These are phyloP conservation scores for Misopates orontium DNA, from an alignment of 257 asterid genomes.

Conservation along the genomic window DNA sequence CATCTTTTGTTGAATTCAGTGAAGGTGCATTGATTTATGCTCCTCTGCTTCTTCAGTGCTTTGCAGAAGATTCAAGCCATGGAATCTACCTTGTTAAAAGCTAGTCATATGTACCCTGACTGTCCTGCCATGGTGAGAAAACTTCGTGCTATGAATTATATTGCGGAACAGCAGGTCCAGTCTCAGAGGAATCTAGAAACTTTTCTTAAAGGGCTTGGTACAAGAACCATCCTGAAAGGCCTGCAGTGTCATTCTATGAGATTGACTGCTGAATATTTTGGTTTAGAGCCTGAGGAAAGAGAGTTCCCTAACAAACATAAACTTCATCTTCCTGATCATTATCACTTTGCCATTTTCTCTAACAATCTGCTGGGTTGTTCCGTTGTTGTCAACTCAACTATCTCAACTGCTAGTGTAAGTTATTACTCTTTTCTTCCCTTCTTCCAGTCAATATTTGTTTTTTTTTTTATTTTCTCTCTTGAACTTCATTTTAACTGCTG, in stretches of 20 bases:
- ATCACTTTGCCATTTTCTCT: slow-evolving; percentile 85
- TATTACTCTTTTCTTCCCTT: slow-evolving; percentile 17
- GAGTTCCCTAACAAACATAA: slow-evolving; percentile 60
- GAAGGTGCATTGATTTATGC: slow-evolving; percentile 26
- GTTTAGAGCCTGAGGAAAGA: slow-evolving; percentile 56
- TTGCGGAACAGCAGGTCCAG: slow-evolving; percentile 76
- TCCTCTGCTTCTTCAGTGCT: slow-evolving; percentile 55
- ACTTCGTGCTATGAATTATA: slow-evolving; percentile 85
- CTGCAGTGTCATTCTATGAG: slow-evolving; percentile 90
- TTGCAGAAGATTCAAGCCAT: slow-evolving; percentile 88
- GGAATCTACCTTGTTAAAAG: slow-evolving; percentile 73
- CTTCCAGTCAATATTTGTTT: slow-evolving; percentile 13
- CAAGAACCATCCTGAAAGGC: slow-evolving; percentile 86
- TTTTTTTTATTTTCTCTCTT: neutral
- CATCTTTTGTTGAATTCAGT: slow-evolving; percentile 19
- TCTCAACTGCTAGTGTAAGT: slow-evolving; percentile 70
- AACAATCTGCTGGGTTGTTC: slow-evolving; percentile 89
- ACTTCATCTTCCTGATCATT: slow-evolving; percentile 57
- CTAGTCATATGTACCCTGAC: slow-evolving; percentile 76
- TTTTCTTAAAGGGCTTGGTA: slow-evolving; percentile 75
- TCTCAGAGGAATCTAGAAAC: slow-evolving; percentile 59
- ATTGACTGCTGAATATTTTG: slow-evolving; percentile 81
- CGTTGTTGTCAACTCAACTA: slow-evolving; percentile 87
- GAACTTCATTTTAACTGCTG: slow-evolving; percentile 14
- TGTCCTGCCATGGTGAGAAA: slow-evolving; percentile 79